Conservation (phyloP, 495 filamentous ascomycete species). For the Tuber umbilicatum region DNA sequence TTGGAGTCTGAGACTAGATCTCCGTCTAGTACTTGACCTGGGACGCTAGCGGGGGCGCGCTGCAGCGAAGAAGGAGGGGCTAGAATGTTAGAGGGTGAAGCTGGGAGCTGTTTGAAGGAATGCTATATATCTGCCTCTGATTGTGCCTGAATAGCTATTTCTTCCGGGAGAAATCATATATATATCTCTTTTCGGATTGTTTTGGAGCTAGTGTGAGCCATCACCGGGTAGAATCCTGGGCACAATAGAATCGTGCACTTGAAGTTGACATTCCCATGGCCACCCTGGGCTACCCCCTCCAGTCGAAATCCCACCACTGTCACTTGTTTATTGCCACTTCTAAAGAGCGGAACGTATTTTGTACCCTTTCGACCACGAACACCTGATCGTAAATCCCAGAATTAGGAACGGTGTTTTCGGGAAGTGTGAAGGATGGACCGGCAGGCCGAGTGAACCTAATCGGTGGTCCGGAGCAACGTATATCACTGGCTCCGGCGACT, state of each 20-base stretch:
- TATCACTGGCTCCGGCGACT: slow-evolving; percentile 51
- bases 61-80: background rate
- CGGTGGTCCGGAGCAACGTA: slow-evolving; percentile 58
- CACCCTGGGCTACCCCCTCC: slow-evolving; percentile 51
- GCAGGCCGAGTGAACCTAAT: slow-evolving; percentile 56
- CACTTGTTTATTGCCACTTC: slow-evolving; percentile 56
- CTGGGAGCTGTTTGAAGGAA: slow-evolving; percentile 20
- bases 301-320: slow-evolving; percentile 61
- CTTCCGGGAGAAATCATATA: background rate
- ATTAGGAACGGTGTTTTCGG: slow-evolving; percentile 45
- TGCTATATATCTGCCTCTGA: slow-evolving; percentile 14
- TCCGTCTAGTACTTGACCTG: slow-evolving; percentile 55
- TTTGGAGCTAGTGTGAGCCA: slow-evolving; percentile 3
- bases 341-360: slow-evolving; percentile 62
- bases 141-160: background rate
- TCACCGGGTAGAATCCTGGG: background rate
- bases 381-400: slow-evolving; percentile 61
- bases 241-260: background rate
- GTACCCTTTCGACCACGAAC: slow-evolving; percentile 64
- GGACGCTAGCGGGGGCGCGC: slow-evolving; percentile 21
- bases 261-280: background rate
- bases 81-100: background rate
- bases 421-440: slow-evolving; percentile 40
- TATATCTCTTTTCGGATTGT: background rate
- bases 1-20: slow-evolving; percentile 50